Conservation (phyloP, 306 rosid genomes). For the Amphicarpaea edgeworthii region DNA sequence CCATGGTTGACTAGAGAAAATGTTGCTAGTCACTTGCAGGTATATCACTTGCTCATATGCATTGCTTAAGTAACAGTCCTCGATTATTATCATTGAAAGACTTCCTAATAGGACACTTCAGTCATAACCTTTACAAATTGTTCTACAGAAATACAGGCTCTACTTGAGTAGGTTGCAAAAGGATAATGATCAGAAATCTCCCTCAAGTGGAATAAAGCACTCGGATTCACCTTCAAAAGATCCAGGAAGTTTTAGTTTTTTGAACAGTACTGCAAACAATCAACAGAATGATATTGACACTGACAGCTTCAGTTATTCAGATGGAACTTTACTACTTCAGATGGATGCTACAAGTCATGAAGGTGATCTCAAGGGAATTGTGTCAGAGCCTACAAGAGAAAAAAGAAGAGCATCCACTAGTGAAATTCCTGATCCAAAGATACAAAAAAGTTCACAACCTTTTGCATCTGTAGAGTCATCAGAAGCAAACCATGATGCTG, state of each 20-base stretch:
- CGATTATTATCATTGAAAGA: background rate
- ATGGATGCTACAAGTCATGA: conserved; percentile 52
- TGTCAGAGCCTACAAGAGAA: conserved; percentile 53
- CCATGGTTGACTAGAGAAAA: conserved; percentile 83
- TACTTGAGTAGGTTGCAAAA: conserved; percentile 81
- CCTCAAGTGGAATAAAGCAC: conserved; percentile 61
- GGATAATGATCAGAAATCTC: conserved; percentile 63
- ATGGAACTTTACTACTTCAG: conserved; percentile 50
- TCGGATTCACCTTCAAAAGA: conserved; percentile 61
- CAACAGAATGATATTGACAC: conserved; percentile 61
- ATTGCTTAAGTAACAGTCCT: conserved; percentile 22
- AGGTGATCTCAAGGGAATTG: conserved; percentile 55
- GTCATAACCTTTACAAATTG: background rate
- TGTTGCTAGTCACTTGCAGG: conserved; percentile 96
- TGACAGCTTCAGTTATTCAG: conserved; percentile 53
- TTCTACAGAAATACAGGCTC: conserved; percentile 85
- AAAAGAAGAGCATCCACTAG: conserved; percentile 42
- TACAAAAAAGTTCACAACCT: conserved; percentile 50
- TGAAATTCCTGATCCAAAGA: conserved; percentile 52
- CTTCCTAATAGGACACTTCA: background rate
- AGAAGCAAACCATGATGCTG: conserved; percentile 52
- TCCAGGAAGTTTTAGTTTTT: conserved; percentile 55
- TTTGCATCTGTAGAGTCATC: conserved; percentile 58
- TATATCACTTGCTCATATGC: conserved; percentile 40
- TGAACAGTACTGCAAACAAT: conserved; percentile 47